Percentiles rank a stretch among this genome's conserved stretches.
These are phyloP conservation scores for Cytospora paraplurivora DNA, from an alignment of 2,329 filamentous ascomycete species.

Conservation along the genomic window DNA sequence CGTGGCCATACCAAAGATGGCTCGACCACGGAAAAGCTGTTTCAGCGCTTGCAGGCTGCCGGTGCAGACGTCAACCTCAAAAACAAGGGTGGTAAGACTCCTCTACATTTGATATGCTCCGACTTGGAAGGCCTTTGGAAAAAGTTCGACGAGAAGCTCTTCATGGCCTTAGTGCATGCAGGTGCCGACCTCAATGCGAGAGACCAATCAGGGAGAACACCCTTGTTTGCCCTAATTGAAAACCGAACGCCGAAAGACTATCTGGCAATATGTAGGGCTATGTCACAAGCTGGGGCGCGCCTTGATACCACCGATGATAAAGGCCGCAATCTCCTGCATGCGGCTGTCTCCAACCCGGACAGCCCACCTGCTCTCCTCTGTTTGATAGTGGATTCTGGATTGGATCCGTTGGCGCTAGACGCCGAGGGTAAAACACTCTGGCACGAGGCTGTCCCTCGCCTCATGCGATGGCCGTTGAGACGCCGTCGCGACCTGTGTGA, in stretches of 20 bases:
- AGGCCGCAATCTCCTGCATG: not conserved
- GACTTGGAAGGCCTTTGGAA: no score
- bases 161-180: not conserved
- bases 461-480: not conserved
- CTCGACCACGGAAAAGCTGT: not conserved
- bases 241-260: no score
- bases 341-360: not conserved
- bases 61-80: conserved; percentile 9
- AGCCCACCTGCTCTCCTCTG: not conserved
- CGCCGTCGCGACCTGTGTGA: not conserved
- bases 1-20: not conserved
- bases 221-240: conserved; percentile 1
- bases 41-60: conserved; percentile 10
- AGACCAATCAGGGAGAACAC: not conserved
- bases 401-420: not conserved
- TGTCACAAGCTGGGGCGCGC: conserved; percentile 1
- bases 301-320: conserved; percentile 5
- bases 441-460: conserved; percentile 2
- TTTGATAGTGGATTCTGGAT: not conserved
- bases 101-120: conserved; percentile 1
- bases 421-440: conserved; percentile 13
- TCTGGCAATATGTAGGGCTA: no score
- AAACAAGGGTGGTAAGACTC: conserved; percentile 7
- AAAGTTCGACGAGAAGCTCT: not conserved
- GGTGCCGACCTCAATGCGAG: conserved; percentile 12